A percentile compares a stretch with the other conserved stretches of the same genome.
These are phyloP conservation scores for Silene coronaria DNA, from an alignment of 179 eudicot species.

Conservation along the genomic window DNA sequence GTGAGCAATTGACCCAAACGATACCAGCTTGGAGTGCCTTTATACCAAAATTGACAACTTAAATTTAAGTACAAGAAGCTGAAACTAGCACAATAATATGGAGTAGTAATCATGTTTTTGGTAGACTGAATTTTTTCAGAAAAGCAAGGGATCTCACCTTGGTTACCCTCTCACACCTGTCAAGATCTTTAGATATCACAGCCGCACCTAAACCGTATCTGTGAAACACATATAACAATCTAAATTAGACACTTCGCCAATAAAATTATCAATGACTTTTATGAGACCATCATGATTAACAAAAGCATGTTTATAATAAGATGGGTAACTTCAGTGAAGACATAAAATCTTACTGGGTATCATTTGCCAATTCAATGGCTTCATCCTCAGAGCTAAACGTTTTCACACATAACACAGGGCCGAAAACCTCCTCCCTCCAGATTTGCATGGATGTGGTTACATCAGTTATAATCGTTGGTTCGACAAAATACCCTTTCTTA, in stretches of 20 bases:
- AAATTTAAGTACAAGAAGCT: neutral
- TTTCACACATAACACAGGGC: slow-evolving; percentile 92
- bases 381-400: slow-evolving; percentile 89
- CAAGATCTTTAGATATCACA: slow-evolving; percentile 77
- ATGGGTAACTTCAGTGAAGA: neutral
- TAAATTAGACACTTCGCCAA: neutral
- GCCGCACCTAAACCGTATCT: slow-evolving; percentile 90
- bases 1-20: slow-evolving; percentile 98
- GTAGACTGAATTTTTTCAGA: neutral
- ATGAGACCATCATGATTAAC: neutral
- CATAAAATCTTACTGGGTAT: slow-evolving; percentile 59
- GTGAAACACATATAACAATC: slow-evolving; percentile 14
- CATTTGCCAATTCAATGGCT: slow-evolving; percentile 93
- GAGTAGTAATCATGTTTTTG: neutral
- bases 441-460: slow-evolving; percentile 93
- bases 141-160: slow-evolving; percentile 48
- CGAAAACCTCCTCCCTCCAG: slow-evolving; percentile 98
- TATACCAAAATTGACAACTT: neutral
- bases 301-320: neutral
- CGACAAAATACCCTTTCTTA: slow-evolving; percentile 70
- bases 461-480: slow-evolving; percentile 74
- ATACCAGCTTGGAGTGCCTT: slow-evolving; percentile 74
- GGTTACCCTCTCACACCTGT: slow-evolving; percentile 76
- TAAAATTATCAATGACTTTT: neutral
- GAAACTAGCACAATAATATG: neutral